A percentile compares a stretch with the other conserved stretches of the same genome.
Conservation (phyloP, 2,329 filamentous ascomycete species). For the Ophiocordyceps camponoti-leonardi region DNA sequence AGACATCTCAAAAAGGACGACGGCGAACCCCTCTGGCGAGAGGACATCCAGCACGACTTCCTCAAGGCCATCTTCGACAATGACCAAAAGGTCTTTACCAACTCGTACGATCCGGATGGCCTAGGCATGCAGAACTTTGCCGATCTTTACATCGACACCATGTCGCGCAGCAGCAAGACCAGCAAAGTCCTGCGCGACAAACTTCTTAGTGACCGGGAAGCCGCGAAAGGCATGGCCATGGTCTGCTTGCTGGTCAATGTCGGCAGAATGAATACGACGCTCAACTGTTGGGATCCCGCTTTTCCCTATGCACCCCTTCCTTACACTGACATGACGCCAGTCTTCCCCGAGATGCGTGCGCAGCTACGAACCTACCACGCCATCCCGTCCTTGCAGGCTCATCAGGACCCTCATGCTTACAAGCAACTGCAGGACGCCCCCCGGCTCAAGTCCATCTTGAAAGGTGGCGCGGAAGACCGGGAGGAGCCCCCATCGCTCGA, state of each 20-base stretch:
- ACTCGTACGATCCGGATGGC: conserved; percentile 55
- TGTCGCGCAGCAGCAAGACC: conserved; percentile 97
- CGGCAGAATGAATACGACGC: conserved; percentile 94
- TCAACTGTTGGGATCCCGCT: conserved; percentile 56
- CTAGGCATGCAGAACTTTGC: conserved; percentile 64
- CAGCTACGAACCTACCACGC: conserved; percentile 95
- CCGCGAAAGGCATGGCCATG: conserved; percentile 98
- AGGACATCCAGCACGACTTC: conserved; percentile 81
- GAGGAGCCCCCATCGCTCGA: conserved; percentile 69
- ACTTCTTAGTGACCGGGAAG: conserved; percentile 75
- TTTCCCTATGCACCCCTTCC: neutral
- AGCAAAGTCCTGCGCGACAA: conserved; percentile 98
- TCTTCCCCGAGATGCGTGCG: conserved; percentile 98
- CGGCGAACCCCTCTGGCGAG: conserved; percentile 71
- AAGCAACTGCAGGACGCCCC: conserved; percentile 96
- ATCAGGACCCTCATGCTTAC: conserved; percentile 89
- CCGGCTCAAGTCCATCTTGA: conserved; percentile 88
- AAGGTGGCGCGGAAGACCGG: conserved; percentile 85
- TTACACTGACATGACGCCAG: conserved; percentile 23
- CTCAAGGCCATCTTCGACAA: conserved; percentile 66
- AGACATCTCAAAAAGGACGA: conserved; percentile 78
- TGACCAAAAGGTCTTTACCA: conserved; percentile 63
- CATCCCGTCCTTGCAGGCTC: conserved; percentile 87
- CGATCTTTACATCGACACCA: conserved; percentile 94
- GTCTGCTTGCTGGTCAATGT: conserved; percentile 95